Conservation (phyloP, 1,139 yeast species). For the Lodderomyces metapsilosis region DNA sequence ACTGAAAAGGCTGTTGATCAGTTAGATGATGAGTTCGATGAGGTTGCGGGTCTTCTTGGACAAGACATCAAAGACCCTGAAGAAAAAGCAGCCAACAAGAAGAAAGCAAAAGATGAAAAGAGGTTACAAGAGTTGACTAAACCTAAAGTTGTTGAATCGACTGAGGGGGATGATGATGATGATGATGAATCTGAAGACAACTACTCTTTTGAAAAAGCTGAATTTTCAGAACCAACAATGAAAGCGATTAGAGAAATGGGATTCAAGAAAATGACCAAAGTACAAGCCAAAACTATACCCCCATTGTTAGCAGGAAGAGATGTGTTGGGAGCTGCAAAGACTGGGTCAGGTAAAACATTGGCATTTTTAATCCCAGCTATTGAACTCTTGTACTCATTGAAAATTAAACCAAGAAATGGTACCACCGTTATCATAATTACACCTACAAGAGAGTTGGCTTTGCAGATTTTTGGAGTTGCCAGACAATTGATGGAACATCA, state of each 20-base stretch:
- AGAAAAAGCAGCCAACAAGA: constrained; percentile 19
- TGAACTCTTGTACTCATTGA: constrained; percentile 82
- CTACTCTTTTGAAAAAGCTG: constrained; percentile 45
- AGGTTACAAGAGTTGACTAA: constrained; percentile 19
- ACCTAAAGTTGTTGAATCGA: constrained; percentile 15
- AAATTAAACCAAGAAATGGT: constrained; percentile 63
- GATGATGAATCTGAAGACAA: constrained; percentile 21
- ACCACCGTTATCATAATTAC: constrained; percentile 85
- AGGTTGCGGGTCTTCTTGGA: constrained; percentile 54
- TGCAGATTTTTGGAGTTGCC: constrained; percentile 96
- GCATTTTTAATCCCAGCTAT: constrained; percentile 95
- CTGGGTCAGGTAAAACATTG: constrained; percentile 96
- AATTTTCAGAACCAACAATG: constrained; percentile 76
- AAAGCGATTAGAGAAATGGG: constrained; percentile 86
- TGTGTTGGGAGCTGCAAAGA: constrained; percentile 96
- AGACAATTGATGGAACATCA: constrained; percentile 89
- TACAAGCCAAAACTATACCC: constrained; percentile 92
- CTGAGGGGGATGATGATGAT: constrained; percentile 21
- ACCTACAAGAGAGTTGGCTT: constrained; percentile 85
- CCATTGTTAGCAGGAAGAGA: constrained; percentile 94
- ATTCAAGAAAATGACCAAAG: constrained; percentile 84
- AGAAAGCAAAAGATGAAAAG: constrained; percentile 17
- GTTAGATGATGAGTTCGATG: constrained; percentile 53
- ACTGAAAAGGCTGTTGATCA: constrained; percentile 48
- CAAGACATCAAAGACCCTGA: constrained; percentile 44